Evolutionary conservation across 257 asterid species (phyloP).

Genomic region (Eustoma russellianum): DNA sequence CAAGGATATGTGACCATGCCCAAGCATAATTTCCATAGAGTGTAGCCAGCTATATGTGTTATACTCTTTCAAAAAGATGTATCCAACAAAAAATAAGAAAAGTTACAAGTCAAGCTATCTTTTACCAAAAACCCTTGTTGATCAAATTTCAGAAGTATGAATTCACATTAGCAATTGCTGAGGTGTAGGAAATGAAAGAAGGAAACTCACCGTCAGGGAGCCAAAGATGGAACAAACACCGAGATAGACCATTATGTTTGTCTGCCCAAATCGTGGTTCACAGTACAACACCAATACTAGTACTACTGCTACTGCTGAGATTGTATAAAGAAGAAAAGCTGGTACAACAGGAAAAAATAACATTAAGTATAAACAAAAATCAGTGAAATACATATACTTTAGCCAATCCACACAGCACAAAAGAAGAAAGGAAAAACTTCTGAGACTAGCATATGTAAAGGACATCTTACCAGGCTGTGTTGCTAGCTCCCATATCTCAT

Average conservation of each 20-base stretch:
- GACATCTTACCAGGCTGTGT: conserved; percentile 53
- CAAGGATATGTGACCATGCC: too few relatives aligned
- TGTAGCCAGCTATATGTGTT: too few relatives aligned
- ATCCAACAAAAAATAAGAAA: too few relatives aligned
- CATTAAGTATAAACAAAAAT: background rate
- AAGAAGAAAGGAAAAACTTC: conserved; percentile 6
- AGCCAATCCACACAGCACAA: background rate
- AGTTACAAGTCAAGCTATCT: too few relatives aligned
- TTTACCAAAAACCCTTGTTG: too few relatives aligned
- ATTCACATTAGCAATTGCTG: too few relatives aligned
- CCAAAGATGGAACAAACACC: conserved; percentile 81
- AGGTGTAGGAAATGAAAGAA: background rate
- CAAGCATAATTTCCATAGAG: too few relatives aligned
- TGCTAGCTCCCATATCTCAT: conserved; percentile 79
- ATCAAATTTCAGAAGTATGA: too few relatives aligned
- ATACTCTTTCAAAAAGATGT: too few relatives aligned
- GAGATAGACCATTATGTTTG: conserved; percentile 66
- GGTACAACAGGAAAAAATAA: conserved; percentile 10
- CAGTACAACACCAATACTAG: conserved; percentile 60
- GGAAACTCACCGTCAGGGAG: conserved; percentile 62
- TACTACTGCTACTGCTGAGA: conserved; percentile 53
- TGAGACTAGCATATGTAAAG: conserved; percentile 5
- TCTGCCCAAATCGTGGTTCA: conserved; percentile 74
- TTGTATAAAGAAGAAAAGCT: conserved; percentile 67
- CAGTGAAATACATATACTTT: background rate